Percentiles rank a stretch among this genome's conserved stretches.
Evolutionary conservation across 2,329 filamentous ascomycete species (phyloP).

Genomic region (Stenocarpella maydis): DNA sequence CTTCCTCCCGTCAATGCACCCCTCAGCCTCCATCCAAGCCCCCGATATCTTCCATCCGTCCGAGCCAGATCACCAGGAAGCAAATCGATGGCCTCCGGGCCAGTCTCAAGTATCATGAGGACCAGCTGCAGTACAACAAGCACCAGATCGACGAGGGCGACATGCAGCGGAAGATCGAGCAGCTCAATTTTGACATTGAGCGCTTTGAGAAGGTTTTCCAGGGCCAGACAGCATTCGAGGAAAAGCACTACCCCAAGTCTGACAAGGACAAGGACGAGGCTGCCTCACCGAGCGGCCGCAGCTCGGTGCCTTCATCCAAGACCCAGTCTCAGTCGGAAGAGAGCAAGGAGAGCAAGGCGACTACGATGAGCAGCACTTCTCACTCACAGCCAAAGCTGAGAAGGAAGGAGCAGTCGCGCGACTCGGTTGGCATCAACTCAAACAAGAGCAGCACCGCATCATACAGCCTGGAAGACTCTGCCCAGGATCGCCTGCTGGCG

Average conservation of each 20-base stretch:
- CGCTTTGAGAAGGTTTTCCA: conserved; percentile 57
- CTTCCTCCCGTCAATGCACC: conserved; percentile 35
- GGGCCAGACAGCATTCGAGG: conserved; percentile 56
- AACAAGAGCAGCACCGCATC: conserved; percentile 37
- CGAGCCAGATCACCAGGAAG: conserved; percentile 67
- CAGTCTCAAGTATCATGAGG: conserved; percentile 64
- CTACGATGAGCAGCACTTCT: conserved; percentile 32
- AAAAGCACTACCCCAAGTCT: conserved; percentile 50
- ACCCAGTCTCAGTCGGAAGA: conserved; percentile 38
- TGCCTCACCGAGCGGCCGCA: conserved; percentile 26
- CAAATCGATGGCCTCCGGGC: conserved; percentile 61
- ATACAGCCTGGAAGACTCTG: conserved; percentile 42
- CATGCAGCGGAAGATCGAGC: conserved; percentile 57
- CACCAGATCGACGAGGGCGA: conserved; percentile 68
- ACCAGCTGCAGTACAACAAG: conserved; percentile 68
- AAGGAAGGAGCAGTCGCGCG: conserved; percentile 35
- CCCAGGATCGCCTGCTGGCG: conserved; percentile 33
- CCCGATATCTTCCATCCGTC: conserved; percentile 66
- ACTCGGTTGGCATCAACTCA: conserved; percentile 29
- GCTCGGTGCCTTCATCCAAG: conserved; percentile 41
- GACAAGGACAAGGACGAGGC: conserved; percentile 40
- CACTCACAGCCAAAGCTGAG: conserved; percentile 31
- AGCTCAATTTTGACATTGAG: conserved; percentile 46
- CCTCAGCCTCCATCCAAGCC: conserved; percentile 45
- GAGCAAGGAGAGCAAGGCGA: conserved; percentile 35